A percentile compares a stretch with the other conserved stretches of the same genome.
Evolutionary conservation across 2,329 filamentous ascomycete genomes (phyloP).

Genomic region (Microsporum audouinii): DNA sequence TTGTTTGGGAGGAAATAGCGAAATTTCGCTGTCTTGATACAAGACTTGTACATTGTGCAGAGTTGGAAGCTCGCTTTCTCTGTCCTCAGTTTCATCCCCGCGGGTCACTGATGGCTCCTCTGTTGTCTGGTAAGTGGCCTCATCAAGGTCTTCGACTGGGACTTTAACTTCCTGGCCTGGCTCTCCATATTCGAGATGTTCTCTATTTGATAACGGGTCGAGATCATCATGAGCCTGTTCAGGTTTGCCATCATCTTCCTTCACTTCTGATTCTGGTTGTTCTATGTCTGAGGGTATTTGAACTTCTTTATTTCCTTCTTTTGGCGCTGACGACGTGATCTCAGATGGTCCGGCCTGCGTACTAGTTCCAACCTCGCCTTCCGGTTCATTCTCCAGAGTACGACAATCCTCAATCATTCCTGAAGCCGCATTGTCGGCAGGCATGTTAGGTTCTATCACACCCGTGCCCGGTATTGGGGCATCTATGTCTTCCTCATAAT

Average conservation of each 20-base stretch:
- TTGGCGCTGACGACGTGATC: neutral
- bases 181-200: neutral
- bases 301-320: neutral
- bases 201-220: neutral
- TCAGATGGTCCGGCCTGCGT: neutral
- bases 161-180: neutral
- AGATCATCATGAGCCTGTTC: neutral
- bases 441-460: neutral
- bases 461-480: conserved; percentile 17
- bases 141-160: neutral
- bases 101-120: neutral
- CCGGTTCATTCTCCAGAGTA: neutral
- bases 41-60: conserved; percentile 38
- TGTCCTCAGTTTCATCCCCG: neutral
- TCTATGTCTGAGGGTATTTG: neutral
- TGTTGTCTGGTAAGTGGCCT: neutral
- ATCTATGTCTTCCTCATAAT: conserved; percentile 27
- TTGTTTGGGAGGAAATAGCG: conserved; percentile 46
- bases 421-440: neutral
- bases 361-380: neutral
- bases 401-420: neutral
- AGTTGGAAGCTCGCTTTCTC: neutral
- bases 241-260: neutral
- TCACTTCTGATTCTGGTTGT: neutral
- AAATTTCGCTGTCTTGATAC: conserved; percentile 47